Conservation (phyloP, 805 yeast species). For the Wickerhamomyces sydowiorum region DNA sequence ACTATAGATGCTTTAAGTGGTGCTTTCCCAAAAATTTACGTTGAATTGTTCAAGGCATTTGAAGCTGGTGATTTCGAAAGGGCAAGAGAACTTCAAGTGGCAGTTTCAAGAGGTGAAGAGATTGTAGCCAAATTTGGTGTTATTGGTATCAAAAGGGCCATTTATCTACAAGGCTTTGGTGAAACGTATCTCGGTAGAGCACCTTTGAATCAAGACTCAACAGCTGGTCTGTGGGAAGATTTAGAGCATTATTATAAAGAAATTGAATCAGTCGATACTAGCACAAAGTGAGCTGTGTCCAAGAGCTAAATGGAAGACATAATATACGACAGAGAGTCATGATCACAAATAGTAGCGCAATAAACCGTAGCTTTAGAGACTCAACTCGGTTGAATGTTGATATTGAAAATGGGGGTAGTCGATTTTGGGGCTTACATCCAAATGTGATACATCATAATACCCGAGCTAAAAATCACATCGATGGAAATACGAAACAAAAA, state of each 20-base stretch:
- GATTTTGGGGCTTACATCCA: no score
- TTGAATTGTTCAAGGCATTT: constrained; percentile 33
- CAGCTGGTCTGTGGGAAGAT: constrained; percentile 25
- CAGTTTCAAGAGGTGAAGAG: constrained; percentile 38
- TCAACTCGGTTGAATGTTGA: no score
- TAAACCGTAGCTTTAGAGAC: no score
- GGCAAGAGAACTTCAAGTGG: constrained; percentile 37
- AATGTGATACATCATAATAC: no score
- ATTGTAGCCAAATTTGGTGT: constrained; percentile 34
- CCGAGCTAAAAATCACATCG: no score
- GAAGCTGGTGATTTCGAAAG: constrained; percentile 33
- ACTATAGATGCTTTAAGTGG: constrained; percentile 49
- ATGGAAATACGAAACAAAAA: no score
- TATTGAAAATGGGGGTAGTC: no score
- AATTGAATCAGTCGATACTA: constrained; percentile 10
- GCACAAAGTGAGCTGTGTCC: constrained; percentile 1
- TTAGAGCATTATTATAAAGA: constrained; percentile 2
- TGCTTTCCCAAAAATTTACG: constrained; percentile 45
- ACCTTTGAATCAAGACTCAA: constrained; percentile 37
- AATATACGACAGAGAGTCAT: no score
- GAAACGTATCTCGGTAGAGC: constrained; percentile 39
- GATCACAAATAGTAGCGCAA: no score
- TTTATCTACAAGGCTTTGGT: constrained; percentile 36
- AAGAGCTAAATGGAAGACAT: not conserved
- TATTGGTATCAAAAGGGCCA: constrained; percentile 41